Base-by-base conservation (phyloP, 139 green algal species). In the Ulvella scutata region DNA sequence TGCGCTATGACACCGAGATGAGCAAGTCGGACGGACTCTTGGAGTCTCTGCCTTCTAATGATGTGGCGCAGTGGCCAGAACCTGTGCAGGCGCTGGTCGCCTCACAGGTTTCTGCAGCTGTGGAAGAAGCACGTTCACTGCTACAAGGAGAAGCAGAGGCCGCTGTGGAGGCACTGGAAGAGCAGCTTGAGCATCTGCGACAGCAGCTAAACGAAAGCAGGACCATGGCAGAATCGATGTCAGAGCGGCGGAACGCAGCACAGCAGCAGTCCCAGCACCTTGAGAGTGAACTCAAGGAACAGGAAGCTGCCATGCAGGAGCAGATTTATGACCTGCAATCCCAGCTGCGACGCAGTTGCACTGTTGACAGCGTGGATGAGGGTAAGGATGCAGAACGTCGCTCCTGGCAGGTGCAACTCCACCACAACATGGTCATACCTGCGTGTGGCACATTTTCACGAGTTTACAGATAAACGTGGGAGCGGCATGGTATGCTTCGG, bases 1-100 rank as follows among this genome's bases (percentile, higher is more conserved):
- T 67, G n/a, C 51, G 33, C n/a, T 67, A 36, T 67, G 51, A 67
- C n/a, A 67, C 51, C 13, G 51, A 67, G 51, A 67, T 67, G 51
- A 67, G 51, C 51, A 67, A 67, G 51, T 10, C 6, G 6, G 51
- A 26, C 9, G 33, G 51, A n/a, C 33, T 36, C 17, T 29, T 67
- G 9, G 51, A n/a, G 1, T 67, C 9, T 67, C 51, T 67, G 51
- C 51, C 51, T 31, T 26, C 31, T 36, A 67, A 26, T 26, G 20
- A 67, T 29, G 13, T 67, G 20, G 51, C 9, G 31, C n/a, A n/a
- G 6, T 67, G 51, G 51, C 51, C 51, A 26, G 51, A 67, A 26
- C 13, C 51, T 9, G 51, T 67, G 2, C 51, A 67, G 51, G 33
- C n/a, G n/a, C 51, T 67, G 1, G 51, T 67, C 9, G n/a, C 6